Evolutionary conservation across 2,329 filamentous ascomycete species (phyloP).

Genomic region (Sporothrix protearum): DNA sequence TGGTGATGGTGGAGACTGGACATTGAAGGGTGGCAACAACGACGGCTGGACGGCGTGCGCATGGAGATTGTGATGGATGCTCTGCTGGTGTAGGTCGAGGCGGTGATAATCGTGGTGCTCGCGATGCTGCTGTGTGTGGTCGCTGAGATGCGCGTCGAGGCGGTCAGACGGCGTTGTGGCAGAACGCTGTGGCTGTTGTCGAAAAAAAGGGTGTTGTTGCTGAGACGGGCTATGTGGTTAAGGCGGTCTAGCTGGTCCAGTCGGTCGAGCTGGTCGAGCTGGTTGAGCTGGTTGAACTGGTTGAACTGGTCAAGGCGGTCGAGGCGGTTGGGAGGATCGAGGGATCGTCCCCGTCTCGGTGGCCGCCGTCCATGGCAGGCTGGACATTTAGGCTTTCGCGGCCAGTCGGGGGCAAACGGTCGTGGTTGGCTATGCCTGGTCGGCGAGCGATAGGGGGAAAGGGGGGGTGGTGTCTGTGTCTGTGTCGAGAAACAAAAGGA

Average conservation of each 20-base stretch:
- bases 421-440: constrained; percentile 20
- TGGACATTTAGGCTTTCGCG: constrained; percentile 38
- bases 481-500: constrained; percentile 14
- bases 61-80: constrained; percentile 2
- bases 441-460: not conserved
- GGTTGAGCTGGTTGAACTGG: constrained; percentile 30
- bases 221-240: constrained; percentile 26
- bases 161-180: constrained; percentile 10
- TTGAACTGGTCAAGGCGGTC: constrained; percentile 30
- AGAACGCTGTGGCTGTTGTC: constrained; percentile 4
- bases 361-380: constrained; percentile 48
- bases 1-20: not conserved
- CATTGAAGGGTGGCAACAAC: constrained; percentile 18
- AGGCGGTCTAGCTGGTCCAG: constrained; percentile 33
- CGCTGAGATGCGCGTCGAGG: constrained; percentile 18
- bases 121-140: constrained; percentile 12
- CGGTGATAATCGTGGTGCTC: not conserved
- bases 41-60: constrained; percentile 14
- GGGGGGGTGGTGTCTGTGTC: constrained; percentile 6
- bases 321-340: constrained; percentile 27
- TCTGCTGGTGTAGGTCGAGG: not conserved
- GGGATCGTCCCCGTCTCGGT: constrained; percentile 44
- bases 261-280: constrained; percentile 30
- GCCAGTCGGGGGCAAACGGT: constrained; percentile 16
- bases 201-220: constrained; percentile 5